Evolutionary conservation across 75 land plant species (phyloP).

Genomic region (Gnetum montanum): DNA sequence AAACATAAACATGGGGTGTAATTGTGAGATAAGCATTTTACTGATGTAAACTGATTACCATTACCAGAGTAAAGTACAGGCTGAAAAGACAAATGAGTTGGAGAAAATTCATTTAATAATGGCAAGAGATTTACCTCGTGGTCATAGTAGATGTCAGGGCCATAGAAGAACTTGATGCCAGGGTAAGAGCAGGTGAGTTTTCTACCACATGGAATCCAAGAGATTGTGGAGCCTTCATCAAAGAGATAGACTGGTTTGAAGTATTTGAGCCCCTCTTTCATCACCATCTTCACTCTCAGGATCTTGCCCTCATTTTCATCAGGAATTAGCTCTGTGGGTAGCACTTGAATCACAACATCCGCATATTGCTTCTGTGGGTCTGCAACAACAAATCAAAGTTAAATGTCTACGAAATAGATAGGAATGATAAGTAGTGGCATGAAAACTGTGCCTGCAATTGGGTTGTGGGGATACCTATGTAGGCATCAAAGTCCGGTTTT

Average conservation of each 20-base stretch:
- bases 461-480: constrained; percentile 71
- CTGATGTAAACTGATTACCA: too few relatives aligned
- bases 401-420: too few relatives aligned
- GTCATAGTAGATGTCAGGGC: constrained; percentile 79
- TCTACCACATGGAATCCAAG: constrained; percentile 95
- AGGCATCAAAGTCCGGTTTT: constrained; percentile 91
- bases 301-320: constrained; percentile 89
- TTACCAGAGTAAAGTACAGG: too few relatives aligned
- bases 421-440: too few relatives aligned
- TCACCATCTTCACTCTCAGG: constrained; percentile 69
- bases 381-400: constrained; percentile 14
- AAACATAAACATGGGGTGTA: too few relatives aligned
- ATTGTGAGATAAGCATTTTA: too few relatives aligned
- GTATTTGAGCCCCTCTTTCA: constrained; percentile 81
- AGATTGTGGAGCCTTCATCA: constrained; percentile 92
- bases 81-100: too few relatives aligned
- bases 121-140: constrained; percentile 82
- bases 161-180: constrained; percentile 93
- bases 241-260: constrained; percentile 90
- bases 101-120: too few relatives aligned
- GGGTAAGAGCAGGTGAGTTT: constrained; percentile 99
- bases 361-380: constrained; percentile 97
- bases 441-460: too few relatives aligned
- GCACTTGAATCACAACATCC: constrained; percentile 84
- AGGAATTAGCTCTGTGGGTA: constrained; percentile 88